Base-by-base conservation (phyloP, 2,329 filamentous ascomycete species). In the Hirsutella rhossiliensis region DNA sequence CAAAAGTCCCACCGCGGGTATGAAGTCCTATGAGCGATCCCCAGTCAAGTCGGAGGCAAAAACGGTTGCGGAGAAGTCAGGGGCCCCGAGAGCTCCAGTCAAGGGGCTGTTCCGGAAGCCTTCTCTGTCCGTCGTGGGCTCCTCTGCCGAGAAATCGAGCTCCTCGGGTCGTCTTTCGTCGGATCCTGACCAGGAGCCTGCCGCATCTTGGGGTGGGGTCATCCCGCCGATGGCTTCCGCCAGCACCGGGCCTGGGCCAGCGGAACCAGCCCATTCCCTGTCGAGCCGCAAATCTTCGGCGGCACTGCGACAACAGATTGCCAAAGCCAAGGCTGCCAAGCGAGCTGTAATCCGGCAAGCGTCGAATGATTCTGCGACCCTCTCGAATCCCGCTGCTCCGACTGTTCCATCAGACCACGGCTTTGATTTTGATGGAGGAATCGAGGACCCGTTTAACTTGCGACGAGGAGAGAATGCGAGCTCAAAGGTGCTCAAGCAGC, bases 291-390 rank as follows among this genome's bases (percentile, higher is more conserved):
- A 85, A 54, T 88, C 88, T 0, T 96, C 90, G 0, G 70, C 76
- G 15, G 82, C 88, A 1, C 66, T 98, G 13, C 79, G 92, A 30
- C 87, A 96, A 42, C 89, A 92, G 43, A 96, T 97, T 49, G 87
- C 89, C 32, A 90, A 89, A 54, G 90, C 92, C 1, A 94, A 90
- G 58, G 88, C 88, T 3, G 85, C 87, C 3, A 83, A 78, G 45
- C 76, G 79, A 48, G 80, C 76, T 11, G 66, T 67, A 3, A 57
- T 62, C 30, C 63, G 58, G 38, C 62, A 66, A 39, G 50, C 54
- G 8, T 51, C 62, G 8, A 54, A 47, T 3, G 47, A 40, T 9
- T 43, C 48, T 28, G 20, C 39, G 11, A 2, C 43, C 15, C 38
- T 51, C 3, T 37, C 29, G 1, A 47, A 45, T 4, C 39, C 50